A percentile compares a stretch with the other conserved stretches of the same genome.
Evolutionary conservation across 768 basidiomycete species (phyloP).

Genomic region (Psilocybe tampanensis): DNA sequence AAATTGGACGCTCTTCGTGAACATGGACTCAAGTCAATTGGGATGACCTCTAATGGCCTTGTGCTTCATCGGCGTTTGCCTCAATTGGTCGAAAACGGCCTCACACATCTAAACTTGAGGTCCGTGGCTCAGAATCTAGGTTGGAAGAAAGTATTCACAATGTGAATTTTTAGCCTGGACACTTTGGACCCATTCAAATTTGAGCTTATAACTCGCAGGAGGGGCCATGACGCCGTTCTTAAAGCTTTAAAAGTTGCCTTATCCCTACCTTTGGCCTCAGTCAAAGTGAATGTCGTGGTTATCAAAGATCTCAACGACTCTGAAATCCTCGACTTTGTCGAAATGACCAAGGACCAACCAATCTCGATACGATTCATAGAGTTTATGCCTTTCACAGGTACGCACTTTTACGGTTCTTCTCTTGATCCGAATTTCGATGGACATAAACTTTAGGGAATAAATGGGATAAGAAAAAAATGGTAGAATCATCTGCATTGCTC

Average conservation of each 20-base stretch:
- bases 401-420: constrained; percentile 11
- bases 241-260: constrained; percentile 68
- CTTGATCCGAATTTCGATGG: no score
- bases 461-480: constrained; percentile 83
- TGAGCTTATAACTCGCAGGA: constrained; percentile 81
- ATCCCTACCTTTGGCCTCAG: constrained; percentile 48
- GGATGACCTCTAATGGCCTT: constrained; percentile 86
- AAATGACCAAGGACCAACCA: constrained; percentile 63
- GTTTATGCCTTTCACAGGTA: constrained; percentile 93
- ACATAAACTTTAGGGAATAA: constrained; percentile 61
- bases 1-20: constrained; percentile 62
- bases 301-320: constrained; percentile 79
- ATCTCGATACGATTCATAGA: constrained; percentile 87
- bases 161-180: constrained; percentile 57
- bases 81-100: constrained; percentile 64
- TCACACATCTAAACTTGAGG: constrained; percentile 79
- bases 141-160: background rate
- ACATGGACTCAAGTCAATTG: constrained; percentile 72
- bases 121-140: constrained; percentile 18
- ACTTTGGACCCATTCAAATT: constrained; percentile 88
- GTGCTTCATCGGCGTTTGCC: constrained; percentile 75
- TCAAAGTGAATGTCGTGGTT: constrained; percentile 87
- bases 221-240: constrained; percentile 77
- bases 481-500: constrained; percentile 71
- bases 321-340: constrained; percentile 81